These are phyloP conservation scores for Mycena crocata DNA, from an alignment of 768 basidiomycete genomes.

Conservation along the genomic window DNA sequence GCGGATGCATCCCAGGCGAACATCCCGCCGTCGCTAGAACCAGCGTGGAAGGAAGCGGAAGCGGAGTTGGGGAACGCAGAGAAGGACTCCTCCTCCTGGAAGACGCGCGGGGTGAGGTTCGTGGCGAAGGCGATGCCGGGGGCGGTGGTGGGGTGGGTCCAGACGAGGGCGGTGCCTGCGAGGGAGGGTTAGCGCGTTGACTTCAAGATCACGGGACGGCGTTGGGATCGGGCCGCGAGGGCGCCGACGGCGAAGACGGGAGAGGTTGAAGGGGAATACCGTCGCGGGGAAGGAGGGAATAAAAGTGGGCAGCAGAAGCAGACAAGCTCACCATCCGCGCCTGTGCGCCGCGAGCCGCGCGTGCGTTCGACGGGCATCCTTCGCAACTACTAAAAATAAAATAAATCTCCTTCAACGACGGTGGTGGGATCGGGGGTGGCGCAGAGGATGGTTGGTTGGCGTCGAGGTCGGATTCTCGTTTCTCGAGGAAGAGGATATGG, in stretches of 20 bases:
- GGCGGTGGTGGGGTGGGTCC: constrained; percentile 50
- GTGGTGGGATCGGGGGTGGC: not conserved
- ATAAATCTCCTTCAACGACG: not conserved
- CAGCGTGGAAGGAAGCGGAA: not conserved
- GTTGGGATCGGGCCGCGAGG: too few relatives aligned
- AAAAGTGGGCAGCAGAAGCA: not conserved
- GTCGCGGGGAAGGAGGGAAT: not conserved
- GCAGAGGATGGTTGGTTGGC: not conserved
- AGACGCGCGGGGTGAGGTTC: constrained; percentile 64
- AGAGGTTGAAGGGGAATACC: too few relatives aligned
- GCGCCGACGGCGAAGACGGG: too few relatives aligned
- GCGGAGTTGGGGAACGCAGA: constrained; percentile 50
- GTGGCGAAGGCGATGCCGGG: constrained; percentile 60
- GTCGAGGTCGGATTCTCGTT: too few relatives aligned
- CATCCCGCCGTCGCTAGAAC: constrained; percentile 28
- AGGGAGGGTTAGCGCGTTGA: too few relatives aligned
- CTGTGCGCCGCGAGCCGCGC: constrained; percentile 26
- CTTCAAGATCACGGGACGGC: too few relatives aligned
- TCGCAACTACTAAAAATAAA: not conserved
- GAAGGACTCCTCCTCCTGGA: not conserved
- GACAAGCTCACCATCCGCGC: constrained; percentile 25
- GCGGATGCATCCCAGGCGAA: too few relatives aligned
- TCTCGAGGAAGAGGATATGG: too few relatives aligned
- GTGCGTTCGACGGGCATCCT: constrained; percentile 33
- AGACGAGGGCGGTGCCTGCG: constrained; percentile 51